These are phyloP conservation scores for Uronychia setigera DNA, from an alignment of 73 alveolate genomes.

Conservation along the genomic window DNA sequence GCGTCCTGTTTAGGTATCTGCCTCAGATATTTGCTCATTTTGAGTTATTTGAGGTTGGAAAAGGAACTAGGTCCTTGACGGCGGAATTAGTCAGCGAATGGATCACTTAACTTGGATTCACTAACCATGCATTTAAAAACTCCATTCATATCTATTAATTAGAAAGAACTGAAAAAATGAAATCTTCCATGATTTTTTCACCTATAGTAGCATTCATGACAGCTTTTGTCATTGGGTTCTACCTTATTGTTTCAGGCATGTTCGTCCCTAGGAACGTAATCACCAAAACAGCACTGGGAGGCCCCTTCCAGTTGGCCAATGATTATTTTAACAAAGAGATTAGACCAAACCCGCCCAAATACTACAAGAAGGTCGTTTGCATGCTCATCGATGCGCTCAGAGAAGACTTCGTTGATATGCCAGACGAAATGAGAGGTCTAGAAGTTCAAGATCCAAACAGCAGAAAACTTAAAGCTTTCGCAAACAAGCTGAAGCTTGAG, in stretches of 20 bases:
- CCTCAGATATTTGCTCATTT: no score
- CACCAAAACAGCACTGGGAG: not conserved
- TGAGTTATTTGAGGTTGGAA: no score
- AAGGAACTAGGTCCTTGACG: no score
- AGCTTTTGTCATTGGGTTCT: no score
- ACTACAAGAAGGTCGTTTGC: slow-evolving; percentile 17
- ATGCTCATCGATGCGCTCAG: slow-evolving; percentile 51
- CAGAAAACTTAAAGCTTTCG: not conserved
- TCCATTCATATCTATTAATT: no score
- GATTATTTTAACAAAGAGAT: not conserved
- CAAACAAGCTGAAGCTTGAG: not conserved
- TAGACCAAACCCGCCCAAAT: not conserved
- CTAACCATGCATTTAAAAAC: no score
- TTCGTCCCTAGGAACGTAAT: not conserved
- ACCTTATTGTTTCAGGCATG: not conserved
- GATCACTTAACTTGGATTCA: no score
- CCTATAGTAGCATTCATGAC: no score
- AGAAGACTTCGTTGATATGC: slow-evolving; percentile 56
- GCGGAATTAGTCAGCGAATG: no score
- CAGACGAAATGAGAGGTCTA: not conserved
- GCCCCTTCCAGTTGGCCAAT: not conserved
- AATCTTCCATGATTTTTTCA: no score
- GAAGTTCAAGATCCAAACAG: not conserved
- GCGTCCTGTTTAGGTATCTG: no score
- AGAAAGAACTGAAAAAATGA: no score